phyloP scores from a whole-genome alignment of 257 asterid genomes.

The Solanum paucissectum region DNA sequence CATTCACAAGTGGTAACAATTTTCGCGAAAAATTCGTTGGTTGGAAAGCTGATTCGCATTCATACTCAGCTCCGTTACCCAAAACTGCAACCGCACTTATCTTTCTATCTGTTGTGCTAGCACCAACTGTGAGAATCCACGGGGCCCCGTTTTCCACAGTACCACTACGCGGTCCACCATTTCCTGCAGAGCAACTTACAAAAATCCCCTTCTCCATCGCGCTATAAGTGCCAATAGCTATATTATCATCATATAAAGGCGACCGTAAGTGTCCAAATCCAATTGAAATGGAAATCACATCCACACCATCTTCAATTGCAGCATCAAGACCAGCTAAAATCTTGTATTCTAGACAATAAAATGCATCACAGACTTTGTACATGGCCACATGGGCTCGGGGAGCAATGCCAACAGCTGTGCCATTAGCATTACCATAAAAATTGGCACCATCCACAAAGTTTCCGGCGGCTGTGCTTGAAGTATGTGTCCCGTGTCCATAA shows the following conservation, averaged over 20 bases:
- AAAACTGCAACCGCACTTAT: not conserved
- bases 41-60: not conserved
- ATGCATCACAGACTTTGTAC: not conserved
- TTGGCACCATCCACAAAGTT: not conserved
- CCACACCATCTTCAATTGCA: conserved; percentile 9
- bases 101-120: conserved; percentile 1
- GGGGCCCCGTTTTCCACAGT: not conserved
- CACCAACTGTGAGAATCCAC: conserved; percentile 4
- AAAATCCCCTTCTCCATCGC: not conserved
- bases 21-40: not conserved
- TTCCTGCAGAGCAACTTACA: not conserved
- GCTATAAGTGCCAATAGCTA: not conserved
- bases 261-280: not conserved
- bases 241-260: not conserved
- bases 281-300: not conserved
- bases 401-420: not conserved
- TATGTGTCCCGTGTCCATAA: not conserved
- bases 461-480: not conserved
- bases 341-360: not conserved
- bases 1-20: not conserved
- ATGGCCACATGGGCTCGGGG: not conserved
- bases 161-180: not conserved
- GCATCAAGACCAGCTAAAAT: not conserved
- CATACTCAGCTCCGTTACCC: not conserved
- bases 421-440: not conserved